Evolutionary conservation across 2,329 filamentous ascomycete genomes (phyloP).

Genomic region (Calonectria pteridis): DNA sequence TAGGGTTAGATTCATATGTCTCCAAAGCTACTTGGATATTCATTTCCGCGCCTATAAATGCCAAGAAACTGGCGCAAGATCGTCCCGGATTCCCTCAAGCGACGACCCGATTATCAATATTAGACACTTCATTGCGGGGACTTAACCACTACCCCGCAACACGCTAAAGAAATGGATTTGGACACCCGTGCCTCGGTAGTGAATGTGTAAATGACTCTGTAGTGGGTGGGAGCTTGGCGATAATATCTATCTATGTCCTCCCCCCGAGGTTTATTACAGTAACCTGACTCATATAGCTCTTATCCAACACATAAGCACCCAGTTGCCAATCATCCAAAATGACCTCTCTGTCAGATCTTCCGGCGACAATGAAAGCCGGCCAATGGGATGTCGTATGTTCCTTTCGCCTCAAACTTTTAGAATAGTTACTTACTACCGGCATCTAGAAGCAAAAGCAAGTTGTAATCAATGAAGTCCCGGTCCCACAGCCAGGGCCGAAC

Average conservation of each 20-base stretch:
- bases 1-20: neutral
- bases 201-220: neutral
- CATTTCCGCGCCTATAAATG: conserved; percentile 15
- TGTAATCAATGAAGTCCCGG: conserved; percentile 56
- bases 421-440: neutral
- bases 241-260: neutral
- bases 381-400: conserved; percentile 31
- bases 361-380: conserved; percentile 27
- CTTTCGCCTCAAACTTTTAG: neutral
- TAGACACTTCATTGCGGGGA: conserved; percentile 12
- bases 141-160: conserved; percentile 10
- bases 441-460: conserved; percentile 40
- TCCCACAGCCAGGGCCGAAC: conserved; percentile 56
- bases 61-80: neutral
- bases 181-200: conserved; percentile 21
- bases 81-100: conserved; percentile 18
- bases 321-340: neutral
- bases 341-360: conserved; percentile 3
- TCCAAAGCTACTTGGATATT: conserved; percentile 6
- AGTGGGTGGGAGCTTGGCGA: neutral
- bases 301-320: neutral
- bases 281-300: neutral
- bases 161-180: neutral
- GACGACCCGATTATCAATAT: conserved; percentile 1
- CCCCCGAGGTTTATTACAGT: neutral